These are phyloP conservation scores for Ochromonas danica DNA, from an alignment of 108 stramenopile genomes.

Conservation along the genomic window DNA sequence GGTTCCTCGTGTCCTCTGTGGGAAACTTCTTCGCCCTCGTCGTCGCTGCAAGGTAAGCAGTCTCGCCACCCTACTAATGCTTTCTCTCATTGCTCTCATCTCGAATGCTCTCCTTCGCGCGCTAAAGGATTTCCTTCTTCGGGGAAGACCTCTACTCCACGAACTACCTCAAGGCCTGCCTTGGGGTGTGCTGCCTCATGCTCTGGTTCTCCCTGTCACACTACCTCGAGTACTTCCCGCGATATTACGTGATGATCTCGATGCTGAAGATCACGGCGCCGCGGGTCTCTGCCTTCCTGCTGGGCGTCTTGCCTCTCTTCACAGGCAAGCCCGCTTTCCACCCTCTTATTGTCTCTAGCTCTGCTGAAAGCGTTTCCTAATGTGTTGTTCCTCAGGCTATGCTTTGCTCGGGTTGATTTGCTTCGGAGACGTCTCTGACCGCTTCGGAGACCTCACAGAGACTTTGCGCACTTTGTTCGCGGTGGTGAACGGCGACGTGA, in stretches of 20 bases:
- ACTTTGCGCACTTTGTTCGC: slow-evolving; percentile 10
- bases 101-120: too few relatives aligned
- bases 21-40: background rate
- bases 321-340: too few relatives aligned
- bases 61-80: too few relatives aligned
- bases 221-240: background rate
- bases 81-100: too few relatives aligned
- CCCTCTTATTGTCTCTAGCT: too few relatives aligned
- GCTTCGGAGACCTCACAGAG: background rate
- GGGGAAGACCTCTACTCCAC: background rate
- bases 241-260: slow-evolving; percentile 28
- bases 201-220: background rate
- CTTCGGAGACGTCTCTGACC: slow-evolving; percentile 12
- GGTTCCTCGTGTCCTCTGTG: background rate
- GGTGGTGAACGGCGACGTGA: slow-evolving; percentile 9
- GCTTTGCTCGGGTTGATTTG: slow-evolving; percentile 26
- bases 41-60: too few relatives aligned
- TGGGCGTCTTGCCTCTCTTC: slow-evolving; percentile 26
- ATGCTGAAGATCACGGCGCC: slow-evolving; percentile 16
- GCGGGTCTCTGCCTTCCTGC: slow-evolving; percentile 19
- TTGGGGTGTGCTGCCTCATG: background rate
- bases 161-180: background rate
- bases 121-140: too few relatives aligned
- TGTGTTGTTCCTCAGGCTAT: background rate
- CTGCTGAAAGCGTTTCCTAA: too few relatives aligned